These are phyloP conservation scores for Myochromella boudieri DNA, from an alignment of 768 basidiomycete genomes.

Conservation along the genomic window DNA sequence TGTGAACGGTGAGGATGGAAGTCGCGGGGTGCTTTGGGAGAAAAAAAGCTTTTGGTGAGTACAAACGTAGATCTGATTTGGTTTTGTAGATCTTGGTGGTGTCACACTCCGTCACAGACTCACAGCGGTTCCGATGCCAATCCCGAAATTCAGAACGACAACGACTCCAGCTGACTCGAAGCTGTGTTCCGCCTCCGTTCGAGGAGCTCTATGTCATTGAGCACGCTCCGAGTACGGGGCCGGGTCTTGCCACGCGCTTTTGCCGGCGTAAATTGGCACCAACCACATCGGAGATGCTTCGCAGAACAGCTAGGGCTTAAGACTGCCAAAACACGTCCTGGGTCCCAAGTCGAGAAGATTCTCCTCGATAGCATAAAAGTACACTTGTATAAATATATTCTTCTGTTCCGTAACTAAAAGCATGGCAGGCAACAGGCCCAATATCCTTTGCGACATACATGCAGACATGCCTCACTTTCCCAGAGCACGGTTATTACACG, in stretches of 20 bases:
- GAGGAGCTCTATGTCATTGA: background rate
- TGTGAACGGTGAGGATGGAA: slow-evolving; percentile 12
- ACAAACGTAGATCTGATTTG: background rate
- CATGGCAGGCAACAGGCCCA: slow-evolving; percentile 78
- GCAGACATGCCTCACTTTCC: slow-evolving; percentile 88
- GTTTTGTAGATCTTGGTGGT: slow-evolving; percentile 5
- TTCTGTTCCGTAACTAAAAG: background rate
- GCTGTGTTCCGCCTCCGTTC: background rate
- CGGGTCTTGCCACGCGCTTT: background rate
- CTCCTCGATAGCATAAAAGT: slow-evolving; percentile 76
- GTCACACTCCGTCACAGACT: slow-evolving; percentile 27
- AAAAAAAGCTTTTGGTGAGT: too few species aligned
- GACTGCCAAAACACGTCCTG: too few species aligned
- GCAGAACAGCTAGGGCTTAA: too few species aligned
- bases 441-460: slow-evolving; percentile 88
- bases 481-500: slow-evolving; percentile 92
- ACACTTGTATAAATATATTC: slow-evolving; percentile 9
- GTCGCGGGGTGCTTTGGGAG: slow-evolving; percentile 5
- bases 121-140: slow-evolving; percentile 14
- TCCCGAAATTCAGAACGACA: background rate
- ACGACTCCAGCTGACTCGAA: background rate
- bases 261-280: background rate
- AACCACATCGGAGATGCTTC: background rate
- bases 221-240: slow-evolving; percentile 12
- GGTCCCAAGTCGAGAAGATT: slow-evolving; percentile 57